Base-by-base conservation (phyloP, 345 rosid species). In the Eucalyptus marginata region DNA sequence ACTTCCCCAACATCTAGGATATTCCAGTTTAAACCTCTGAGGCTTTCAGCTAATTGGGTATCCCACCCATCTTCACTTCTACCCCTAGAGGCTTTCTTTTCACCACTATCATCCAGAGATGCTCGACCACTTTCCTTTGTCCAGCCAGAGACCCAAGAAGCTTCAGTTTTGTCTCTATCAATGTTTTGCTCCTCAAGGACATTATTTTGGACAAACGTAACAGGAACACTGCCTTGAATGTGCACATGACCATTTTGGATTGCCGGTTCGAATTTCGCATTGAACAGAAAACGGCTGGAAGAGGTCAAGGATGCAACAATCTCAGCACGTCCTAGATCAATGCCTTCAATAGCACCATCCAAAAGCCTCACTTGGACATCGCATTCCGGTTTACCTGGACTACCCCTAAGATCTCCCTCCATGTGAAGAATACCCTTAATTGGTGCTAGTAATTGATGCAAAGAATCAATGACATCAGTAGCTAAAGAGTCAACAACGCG, bases 351-450 rank as follows among this genome's bases (percentile, higher is more conserved):
- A 22, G 98, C 96, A 90, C 99, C 99, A 94, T 96, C 99, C 90
- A 96, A 93, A 81, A 97, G 97, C 92, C 98, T 95, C 56, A 97
- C 98, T 93, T 96, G 97, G 87, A 97, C 98, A 93, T 97, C 98
- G 88, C 99, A 97, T 93, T 96, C 99, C 87, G 99, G 99, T 93
- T 95, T 97, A 91, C 93, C 98, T 71, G 95, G 95, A 93, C 94
- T 97, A 90, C 99, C 99, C 93, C 99, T 94, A 51, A 97, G 97
- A 93, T 97, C 99, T 87, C 99, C 99, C 94, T 97, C 99, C 99
- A 97, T 97, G 91, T 97, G 97, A 90, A 97, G 88, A 90, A 96
- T 95, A 83, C 99, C 99, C 91, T 93, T 95, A 91, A 98, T 95
- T 66, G 98, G 99, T 54, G 99, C 96, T 66, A 96, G 86, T 50